Base-by-base conservation (phyloP, 75 land plant species). In the Sequoia sempervirens region DNA sequence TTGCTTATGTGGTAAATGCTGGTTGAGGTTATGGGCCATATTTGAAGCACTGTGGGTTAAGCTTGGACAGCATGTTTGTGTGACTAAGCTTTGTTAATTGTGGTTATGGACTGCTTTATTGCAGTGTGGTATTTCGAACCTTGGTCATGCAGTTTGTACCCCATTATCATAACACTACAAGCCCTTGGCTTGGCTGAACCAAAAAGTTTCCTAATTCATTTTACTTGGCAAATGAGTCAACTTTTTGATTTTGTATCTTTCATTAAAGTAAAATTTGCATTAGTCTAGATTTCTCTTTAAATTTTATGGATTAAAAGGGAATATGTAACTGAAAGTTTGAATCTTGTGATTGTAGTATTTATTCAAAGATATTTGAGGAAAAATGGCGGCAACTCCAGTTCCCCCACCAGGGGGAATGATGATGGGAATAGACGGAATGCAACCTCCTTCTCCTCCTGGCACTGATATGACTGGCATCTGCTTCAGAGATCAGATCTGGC, bases 391-490 rank as follows among this genome's bases (percentile, higher is more conserved):
- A 45, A 76, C 89, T 50, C 86, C 89, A 4, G 79, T 84, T 76
- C 73, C 83, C 1, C 88, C 88, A 36, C 82, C 74, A 6, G 80
- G 36, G 12, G 34, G 64, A 73, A 58, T 54, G 50, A 76, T 46
- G 53, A 83, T 75, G 34, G 86, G 86, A n/a, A 38, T 64, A 53
- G 91, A 72, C 12, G 80, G 38, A 41, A 20, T 85, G 80, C 83
- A 85, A 11, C 54, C 84, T 40, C 86, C 90, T 9, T 86, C 87
- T 50, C 90, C 94, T 13, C 95, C 96, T 40, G 98, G 96, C 23
- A 97, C 99, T 37, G 99, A 97, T 87, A 92, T 96, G 96, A 97
- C 98, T 7, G 96, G 99, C 23, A 97, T 97, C 64, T 96, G 99
- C 89, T 97, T 97, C 87, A 72, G 95, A 45, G 99, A 98, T 85